Evolutionary conservation across 176 grass and related monocot genomes (phyloP).

Genomic region (Microstegium vimineum): DNA sequence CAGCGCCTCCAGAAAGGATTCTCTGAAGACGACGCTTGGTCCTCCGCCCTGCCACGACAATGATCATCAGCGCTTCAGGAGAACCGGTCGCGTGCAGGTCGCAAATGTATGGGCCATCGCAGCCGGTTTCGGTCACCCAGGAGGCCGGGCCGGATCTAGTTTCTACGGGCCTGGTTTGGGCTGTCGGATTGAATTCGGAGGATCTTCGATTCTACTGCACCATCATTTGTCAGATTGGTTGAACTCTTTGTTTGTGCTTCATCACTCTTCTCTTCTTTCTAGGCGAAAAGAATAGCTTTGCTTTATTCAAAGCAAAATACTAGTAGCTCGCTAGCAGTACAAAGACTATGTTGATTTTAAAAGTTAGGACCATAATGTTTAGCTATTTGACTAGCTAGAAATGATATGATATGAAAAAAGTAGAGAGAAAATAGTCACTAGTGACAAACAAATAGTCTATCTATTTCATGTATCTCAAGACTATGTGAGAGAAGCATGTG

Average conservation of each 20-base stretch:
- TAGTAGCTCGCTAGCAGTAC: not conserved
- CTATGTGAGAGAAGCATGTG: too few species aligned
- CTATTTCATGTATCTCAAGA: too few species aligned
- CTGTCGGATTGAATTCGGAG: not conserved
- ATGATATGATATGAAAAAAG: too few species aligned
- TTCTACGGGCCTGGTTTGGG: not conserved
- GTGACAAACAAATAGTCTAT: too few species aligned
- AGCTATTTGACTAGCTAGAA: too few species aligned
- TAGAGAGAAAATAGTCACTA: too few species aligned
- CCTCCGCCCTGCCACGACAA: too few species aligned
- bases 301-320: not conserved
- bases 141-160: not conserved
- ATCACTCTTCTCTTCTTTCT: not conserved
- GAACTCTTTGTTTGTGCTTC: not conserved
- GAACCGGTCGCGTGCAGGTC: too few species aligned
- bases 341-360: not conserved
- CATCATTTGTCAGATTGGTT: not conserved
- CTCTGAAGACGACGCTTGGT: too few species aligned
- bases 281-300: not conserved
- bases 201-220: too few species aligned
- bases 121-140: not conserved
- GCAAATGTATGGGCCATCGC: not conserved
- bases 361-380: too few species aligned
- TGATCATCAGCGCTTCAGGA: not conserved
- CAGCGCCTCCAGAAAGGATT: too few species aligned